Conservation (phyloP, 2,329 filamentous ascomycete species). For the Penicillium crustosum region DNA sequence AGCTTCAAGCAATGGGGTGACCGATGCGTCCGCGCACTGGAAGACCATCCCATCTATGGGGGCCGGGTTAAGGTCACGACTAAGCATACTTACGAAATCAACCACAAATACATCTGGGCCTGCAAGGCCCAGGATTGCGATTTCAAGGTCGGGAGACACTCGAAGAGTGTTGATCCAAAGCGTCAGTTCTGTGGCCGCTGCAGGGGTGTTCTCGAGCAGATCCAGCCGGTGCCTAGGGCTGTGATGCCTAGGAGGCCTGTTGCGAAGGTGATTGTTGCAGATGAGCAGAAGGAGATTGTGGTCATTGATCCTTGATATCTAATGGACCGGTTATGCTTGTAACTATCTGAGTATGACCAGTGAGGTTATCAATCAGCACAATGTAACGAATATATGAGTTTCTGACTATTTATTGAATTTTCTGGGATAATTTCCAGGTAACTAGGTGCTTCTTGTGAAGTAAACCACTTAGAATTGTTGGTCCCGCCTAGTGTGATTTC, state of each 20-base stretch:
- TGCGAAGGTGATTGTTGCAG: background rate
- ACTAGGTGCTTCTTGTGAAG: too few species aligned
- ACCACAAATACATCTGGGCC: constrained; percentile 88
- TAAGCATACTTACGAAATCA: constrained; percentile 84
- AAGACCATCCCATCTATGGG: constrained; percentile 52
- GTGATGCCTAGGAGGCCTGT: constrained; percentile 28
- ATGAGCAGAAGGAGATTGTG: background rate
- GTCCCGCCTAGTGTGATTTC: background rate
- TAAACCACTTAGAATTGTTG: background rate
- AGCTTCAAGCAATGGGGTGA: constrained; percentile 74
- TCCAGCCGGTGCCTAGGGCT: constrained; percentile 69
- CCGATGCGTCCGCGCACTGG: constrained; percentile 40
- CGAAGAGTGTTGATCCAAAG: constrained; percentile 73
- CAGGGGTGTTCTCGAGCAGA: constrained; percentile 68
- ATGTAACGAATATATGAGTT: background rate
- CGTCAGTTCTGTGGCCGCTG: constrained; percentile 77
- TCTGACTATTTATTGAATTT: background rate
- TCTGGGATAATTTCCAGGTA: background rate
- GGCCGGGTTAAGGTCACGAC: constrained; percentile 75
- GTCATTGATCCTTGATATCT: background rate
- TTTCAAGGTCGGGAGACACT: constrained; percentile 77
- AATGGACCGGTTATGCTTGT: background rate
- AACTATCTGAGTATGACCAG: background rate
- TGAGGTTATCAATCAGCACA: background rate
- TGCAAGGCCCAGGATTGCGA: constrained; percentile 62